Percentiles rank a stretch among this genome's conserved stretches.
Evolutionary conservation across 352 stramenopile genomes (phyloP).

Genomic region (Phytophthora lateralis): DNA sequence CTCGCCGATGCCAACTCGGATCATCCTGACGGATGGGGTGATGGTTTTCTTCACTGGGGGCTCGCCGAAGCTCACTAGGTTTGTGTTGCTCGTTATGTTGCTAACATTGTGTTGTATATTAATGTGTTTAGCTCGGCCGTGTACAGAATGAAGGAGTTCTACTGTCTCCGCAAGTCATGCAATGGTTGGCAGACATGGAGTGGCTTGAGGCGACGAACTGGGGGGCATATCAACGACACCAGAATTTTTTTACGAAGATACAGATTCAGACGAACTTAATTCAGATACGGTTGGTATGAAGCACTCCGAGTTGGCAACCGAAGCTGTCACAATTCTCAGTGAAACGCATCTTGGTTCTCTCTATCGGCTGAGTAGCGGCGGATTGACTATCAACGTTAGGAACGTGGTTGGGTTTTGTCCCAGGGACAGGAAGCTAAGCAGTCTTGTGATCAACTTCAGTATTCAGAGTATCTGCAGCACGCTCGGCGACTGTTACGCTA

Average conservation of each 20-base stretch:
- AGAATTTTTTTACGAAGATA: neutral
- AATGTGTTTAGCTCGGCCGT: too few relatives aligned
- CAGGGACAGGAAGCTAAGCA: neutral
- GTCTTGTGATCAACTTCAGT: neutral
- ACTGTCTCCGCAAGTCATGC: neutral
- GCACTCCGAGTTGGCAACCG: neutral
- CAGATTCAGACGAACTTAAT: neutral
- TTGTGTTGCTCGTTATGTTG: too few relatives aligned
- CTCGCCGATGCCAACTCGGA: too few relatives aligned
- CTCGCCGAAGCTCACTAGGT: too few relatives aligned
- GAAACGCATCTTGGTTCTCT: neutral
- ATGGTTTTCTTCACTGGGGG: too few relatives aligned
- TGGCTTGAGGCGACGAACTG: neutral
- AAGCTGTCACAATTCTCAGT: neutral
- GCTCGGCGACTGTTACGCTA: neutral
- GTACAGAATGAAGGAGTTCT: neutral
- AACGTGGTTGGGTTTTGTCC: neutral
- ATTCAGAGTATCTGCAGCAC: conserved; percentile 5
- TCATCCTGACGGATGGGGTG: too few relatives aligned
- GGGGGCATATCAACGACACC: neutral
- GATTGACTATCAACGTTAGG: neutral
- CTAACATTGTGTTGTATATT: too few relatives aligned
- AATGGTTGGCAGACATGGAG: neutral
- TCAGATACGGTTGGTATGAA: neutral
- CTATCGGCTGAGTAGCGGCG: neutral